phyloP scores from a whole-genome alignment of 1,284 basidiomycete genomes.

The Coniferiporia sulphurascens region DNA sequence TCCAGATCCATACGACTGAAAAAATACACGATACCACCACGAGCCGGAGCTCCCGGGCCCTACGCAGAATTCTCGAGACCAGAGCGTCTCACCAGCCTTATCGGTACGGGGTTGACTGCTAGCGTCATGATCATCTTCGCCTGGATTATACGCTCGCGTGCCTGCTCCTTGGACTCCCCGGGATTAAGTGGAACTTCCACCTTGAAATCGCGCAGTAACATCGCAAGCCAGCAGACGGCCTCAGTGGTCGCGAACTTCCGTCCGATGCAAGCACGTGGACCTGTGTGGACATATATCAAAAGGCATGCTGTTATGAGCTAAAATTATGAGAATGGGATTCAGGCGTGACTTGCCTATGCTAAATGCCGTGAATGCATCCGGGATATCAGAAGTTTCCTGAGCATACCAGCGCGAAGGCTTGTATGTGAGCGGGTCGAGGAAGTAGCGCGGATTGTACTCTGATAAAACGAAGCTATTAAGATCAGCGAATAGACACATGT shows the following conservation, averaged over 20 bases:
- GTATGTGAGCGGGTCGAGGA: constrained; percentile 35
- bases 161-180: constrained; percentile 41
- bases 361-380: constrained; percentile 42
- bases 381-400: constrained; percentile 21
- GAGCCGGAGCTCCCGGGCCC: background rate
- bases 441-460: constrained; percentile 36
- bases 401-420: constrained; percentile 38
- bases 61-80: background rate
- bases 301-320: background rate
- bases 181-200: constrained; percentile 37
- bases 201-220: constrained; percentile 47
- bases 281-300: constrained; percentile 26
- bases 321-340: background rate
- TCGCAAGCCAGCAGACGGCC: constrained; percentile 45
- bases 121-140: constrained; percentile 37
- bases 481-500: too few relatives aligned
- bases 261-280: constrained; percentile 50
- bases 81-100: constrained; percentile 32
- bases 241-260: constrained; percentile 50
- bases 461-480: background rate
- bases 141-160: constrained; percentile 40
- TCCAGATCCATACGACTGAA: background rate
- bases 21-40: background rate
- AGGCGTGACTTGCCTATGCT: constrained; percentile 35
- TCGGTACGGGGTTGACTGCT: constrained; percentile 36